phyloP scores from a whole-genome alignment of 441 rosid genomes.

The Sinapis alba region DNA sequence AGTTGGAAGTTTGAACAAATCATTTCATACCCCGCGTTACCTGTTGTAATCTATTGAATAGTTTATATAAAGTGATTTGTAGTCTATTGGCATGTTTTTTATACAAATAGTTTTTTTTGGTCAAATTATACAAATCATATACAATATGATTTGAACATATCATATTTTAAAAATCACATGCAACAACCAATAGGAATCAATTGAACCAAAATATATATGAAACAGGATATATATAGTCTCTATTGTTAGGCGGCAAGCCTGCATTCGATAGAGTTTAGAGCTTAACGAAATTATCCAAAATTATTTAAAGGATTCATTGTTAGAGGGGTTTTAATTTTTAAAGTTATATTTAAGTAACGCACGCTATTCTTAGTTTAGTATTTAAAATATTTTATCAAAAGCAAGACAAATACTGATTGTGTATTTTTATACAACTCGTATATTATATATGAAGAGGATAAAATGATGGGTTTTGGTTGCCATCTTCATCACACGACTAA shows the following conservation, averaged over 20 bases:
- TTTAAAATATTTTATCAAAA: too few relatives aligned
- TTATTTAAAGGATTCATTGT: too few relatives aligned
- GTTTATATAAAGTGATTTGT: neutral
- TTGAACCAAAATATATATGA: too few relatives aligned
- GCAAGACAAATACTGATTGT: neutral
- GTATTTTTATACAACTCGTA: neutral
- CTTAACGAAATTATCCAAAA: too few relatives aligned
- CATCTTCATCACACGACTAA: neutral
- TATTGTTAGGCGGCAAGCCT: too few relatives aligned
- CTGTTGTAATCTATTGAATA: neutral
- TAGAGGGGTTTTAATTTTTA: neutral
- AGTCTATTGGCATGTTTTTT: neutral
- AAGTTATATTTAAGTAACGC: neutral
- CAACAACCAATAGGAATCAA: too few relatives aligned
- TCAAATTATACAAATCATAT: too few relatives aligned
- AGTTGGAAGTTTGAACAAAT: neutral
- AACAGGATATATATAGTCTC: too few relatives aligned
- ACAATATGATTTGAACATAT: too few relatives aligned
- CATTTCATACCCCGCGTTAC: neutral
- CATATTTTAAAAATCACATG: too few relatives aligned
- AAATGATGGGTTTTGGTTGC: neutral
- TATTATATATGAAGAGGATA: neutral
- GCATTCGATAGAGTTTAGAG: too few relatives aligned
- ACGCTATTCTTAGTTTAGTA: neutral
- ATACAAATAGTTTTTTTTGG: too few relatives aligned